Evolutionary conservation across 108 stramenopile species (phyloP), one percentile per base, ranked within the genome.

Genomic region (Nitzschia putrida): DNA sequence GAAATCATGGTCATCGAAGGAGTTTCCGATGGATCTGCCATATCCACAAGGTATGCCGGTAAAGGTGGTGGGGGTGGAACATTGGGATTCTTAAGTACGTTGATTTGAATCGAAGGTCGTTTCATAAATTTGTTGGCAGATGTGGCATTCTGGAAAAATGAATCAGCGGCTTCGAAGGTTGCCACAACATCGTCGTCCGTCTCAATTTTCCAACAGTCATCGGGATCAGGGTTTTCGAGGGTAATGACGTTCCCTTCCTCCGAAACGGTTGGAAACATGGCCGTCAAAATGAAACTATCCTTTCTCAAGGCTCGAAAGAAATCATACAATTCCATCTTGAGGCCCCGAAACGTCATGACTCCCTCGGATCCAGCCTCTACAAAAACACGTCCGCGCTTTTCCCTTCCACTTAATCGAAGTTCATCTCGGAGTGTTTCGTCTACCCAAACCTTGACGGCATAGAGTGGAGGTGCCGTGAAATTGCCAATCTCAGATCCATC

Each of bases 1-100:
- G 89, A 90, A 11, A 95, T 69, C 93, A 95, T 95, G 21, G 90
- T 94, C 87, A 94, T 94, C 47, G 85, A 79, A 61, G 69, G 64
- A 18, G 84, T 83, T n/a, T 68, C 41, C 10, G 51, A 34, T 4
- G 93, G 93, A 85, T 94, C 86, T 0, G 85, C 60, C 85, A 94
- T 83, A 38, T 76, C 78, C 0, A 68, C 58, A 7, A 92, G 77
- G 74, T 92, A 95, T 10, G 76, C 59, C 12, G 91, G 89, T 21
- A 78, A 77, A 2, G 86, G 86, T n/a, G 80, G 78, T n/a, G 90
- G 89, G 9, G 85, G 81, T 4, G 93, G 88, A 13, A 89, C 89
- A 74, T 95, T 79, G n/a, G 93, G 93, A 68, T 95, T 80, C 61
- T 90, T 87, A 18, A 75, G 69, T 0, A 95, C 83, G 61, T 89